Evolutionary conservation across 352 stramenopile genomes (phyloP).

Genomic region (Globisporangium cystogenes): DNA sequence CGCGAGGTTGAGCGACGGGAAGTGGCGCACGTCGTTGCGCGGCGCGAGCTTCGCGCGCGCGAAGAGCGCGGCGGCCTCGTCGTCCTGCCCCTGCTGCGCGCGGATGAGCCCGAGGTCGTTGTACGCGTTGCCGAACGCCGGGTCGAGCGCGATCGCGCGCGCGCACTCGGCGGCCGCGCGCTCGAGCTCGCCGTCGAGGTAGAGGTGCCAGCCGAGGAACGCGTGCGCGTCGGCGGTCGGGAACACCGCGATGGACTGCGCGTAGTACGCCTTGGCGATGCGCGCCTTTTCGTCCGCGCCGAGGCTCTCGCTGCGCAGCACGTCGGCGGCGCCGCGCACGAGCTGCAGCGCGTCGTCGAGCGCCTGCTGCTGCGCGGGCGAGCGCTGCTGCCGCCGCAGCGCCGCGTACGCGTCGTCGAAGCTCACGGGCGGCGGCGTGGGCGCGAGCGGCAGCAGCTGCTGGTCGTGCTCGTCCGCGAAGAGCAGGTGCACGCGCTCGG

Average conservation of each 20-base stretch:
- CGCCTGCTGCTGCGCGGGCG: slow-evolving; percentile 17
- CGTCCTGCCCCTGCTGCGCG: slow-evolving; percentile 45
- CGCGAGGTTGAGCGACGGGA: slow-evolving; percentile 60
- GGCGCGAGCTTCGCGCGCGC: slow-evolving; percentile 50
- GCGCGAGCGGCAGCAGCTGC: slow-evolving; percentile 31
- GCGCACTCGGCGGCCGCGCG: slow-evolving; percentile 46
- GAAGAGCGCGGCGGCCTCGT: slow-evolving; percentile 55
- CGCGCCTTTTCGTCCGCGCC: slow-evolving; percentile 36
- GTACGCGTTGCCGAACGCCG: slow-evolving; percentile 62
- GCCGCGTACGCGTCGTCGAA: slow-evolving; percentile 52
- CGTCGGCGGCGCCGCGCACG: slow-evolving; percentile 37
- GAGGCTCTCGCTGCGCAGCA: slow-evolving; percentile 41
- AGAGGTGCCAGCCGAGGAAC: slow-evolving; percentile 65
- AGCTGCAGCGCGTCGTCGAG: slow-evolving; percentile 49
- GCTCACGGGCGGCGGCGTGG: slow-evolving; percentile 20
- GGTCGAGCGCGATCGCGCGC: slow-evolving; percentile 60
- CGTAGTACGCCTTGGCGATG: slow-evolving; percentile 63
- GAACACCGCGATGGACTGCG: slow-evolving; percentile 57
- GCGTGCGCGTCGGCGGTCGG: slow-evolving; percentile 63
- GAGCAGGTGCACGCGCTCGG: slow-evolving; percentile 58
- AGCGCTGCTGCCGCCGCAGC: slow-evolving; percentile 25
- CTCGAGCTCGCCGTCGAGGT: slow-evolving; percentile 54
- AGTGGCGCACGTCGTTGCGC: slow-evolving; percentile 66
- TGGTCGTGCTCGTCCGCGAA: slow-evolving; percentile 39
- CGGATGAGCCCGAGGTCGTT: slow-evolving; percentile 69